Conservation (phyloP, 192 early-diverging fungal species). For the Coemansia sp. region DNA sequence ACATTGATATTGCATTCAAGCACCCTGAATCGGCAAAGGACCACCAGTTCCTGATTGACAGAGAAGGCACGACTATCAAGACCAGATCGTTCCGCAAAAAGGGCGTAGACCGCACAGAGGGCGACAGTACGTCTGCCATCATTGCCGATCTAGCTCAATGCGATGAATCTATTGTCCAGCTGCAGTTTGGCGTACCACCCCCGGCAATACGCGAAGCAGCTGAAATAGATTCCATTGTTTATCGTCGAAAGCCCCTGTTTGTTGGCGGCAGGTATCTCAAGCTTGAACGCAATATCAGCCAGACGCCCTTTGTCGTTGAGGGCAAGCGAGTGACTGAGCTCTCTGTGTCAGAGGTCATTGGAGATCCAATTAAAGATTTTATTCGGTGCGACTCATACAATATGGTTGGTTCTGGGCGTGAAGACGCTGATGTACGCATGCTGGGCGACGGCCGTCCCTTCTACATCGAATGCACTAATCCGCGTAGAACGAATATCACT, state of each 20-base stretch:
- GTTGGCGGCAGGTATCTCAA: constrained; percentile 75
- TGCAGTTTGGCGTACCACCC: constrained; percentile 26
- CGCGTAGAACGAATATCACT: constrained; percentile 51
- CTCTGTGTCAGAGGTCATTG: constrained; percentile 80
- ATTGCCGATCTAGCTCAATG: constrained; percentile 15
- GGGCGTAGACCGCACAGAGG: constrained; percentile 10
- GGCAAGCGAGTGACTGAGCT: constrained; percentile 66
- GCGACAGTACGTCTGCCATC: constrained; percentile 14
- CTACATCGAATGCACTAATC: constrained; percentile 85
- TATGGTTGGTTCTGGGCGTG: constrained; percentile 81
- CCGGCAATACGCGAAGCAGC: constrained; percentile 23
- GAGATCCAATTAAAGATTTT: constrained; percentile 54
- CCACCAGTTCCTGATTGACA: constrained; percentile 27
- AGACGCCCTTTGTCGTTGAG: constrained; percentile 80
- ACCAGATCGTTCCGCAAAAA: constrained; percentile 27
- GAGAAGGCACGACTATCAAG: constrained; percentile 11
- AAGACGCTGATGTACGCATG: constrained; percentile 96
- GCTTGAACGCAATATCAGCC: constrained; percentile 70
- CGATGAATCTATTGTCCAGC: constrained; percentile 17
- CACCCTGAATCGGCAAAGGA: constrained; percentile 24
- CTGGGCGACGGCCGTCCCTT: constrained; percentile 88
- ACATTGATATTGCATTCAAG: constrained; percentile 25
- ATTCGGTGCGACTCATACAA: constrained; percentile 67
- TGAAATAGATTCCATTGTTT: constrained; percentile 31
- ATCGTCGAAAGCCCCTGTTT: constrained; percentile 57